Conservation (phyloP, 1,139 yeast genomes). For the Lodderomyces theae region DNA sequence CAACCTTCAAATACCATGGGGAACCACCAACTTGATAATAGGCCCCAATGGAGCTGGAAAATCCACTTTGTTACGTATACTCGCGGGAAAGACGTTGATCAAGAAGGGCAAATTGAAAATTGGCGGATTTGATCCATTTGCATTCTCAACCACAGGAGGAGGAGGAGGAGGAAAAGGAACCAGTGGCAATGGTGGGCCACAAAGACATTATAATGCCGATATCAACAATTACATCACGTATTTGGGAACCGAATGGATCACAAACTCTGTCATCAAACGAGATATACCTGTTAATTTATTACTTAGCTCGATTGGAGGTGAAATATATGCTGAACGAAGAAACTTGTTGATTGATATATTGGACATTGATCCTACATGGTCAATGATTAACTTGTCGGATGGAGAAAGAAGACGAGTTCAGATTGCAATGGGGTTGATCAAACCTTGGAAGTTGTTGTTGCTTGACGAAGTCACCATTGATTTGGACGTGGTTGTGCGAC, state of each 20-base stretch:
- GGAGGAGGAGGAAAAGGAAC: too few relatives aligned
- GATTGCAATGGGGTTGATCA: slow-evolving; percentile 84
- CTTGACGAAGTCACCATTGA: slow-evolving; percentile 96
- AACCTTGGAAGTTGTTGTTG: slow-evolving; percentile 83
- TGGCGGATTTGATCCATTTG: slow-evolving; percentile 87
- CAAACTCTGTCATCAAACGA: slow-evolving; percentile 82
- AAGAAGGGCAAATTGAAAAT: slow-evolving; percentile 65
- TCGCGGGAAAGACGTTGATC: slow-evolving; percentile 90
- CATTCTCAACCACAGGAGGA: too few relatives aligned
- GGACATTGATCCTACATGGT: slow-evolving; percentile 86
- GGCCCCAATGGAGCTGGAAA: slow-evolving; percentile 99
- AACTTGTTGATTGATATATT: slow-evolving; percentile 70
- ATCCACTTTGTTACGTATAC: slow-evolving; percentile 74
- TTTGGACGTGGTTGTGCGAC: slow-evolving; percentile 86
- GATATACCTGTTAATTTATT: slow-evolving; percentile 84
- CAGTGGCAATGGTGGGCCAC: slow-evolving; percentile 27
- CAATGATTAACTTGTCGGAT: slow-evolving; percentile 88
- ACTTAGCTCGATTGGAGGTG: slow-evolving; percentile 82
- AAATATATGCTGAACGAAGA: slow-evolving; percentile 66
- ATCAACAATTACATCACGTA: slow-evolving; percentile 59
- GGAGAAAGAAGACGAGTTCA: slow-evolving; percentile 96
- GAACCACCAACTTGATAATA: slow-evolving; percentile 70
- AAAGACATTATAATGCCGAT: slow-evolving; percentile 40
- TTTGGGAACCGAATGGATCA: slow-evolving; percentile 97
- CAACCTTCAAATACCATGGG: slow-evolving; percentile 59